phyloP scores from a whole-genome alignment of 176 grass and related monocot genomes.

The Oryza longistaminata region DNA sequence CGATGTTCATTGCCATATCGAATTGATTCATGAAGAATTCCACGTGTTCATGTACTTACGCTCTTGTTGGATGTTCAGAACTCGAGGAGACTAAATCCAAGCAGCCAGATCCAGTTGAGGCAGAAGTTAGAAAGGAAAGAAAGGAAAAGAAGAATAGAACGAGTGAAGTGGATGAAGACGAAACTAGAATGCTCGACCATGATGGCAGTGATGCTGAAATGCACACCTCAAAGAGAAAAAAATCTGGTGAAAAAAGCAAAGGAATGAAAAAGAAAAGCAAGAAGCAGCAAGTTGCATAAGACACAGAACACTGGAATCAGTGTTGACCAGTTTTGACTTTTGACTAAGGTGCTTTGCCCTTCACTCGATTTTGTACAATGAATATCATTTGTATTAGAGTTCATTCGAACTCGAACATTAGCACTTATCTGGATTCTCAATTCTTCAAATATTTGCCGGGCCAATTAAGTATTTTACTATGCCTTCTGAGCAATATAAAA shows the following conservation, averaged over 20 bases:
- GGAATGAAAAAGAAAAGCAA: constrained; percentile 56
- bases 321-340: constrained; percentile 4
- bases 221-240: constrained; percentile 55
- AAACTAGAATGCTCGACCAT: constrained; percentile 30
- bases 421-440: background rate
- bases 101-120: constrained; percentile 17
- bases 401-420: background rate
- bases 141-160: constrained; percentile 41
- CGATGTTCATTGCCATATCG: background rate
- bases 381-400: background rate
- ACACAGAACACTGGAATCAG: constrained; percentile 4
- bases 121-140: constrained; percentile 37
- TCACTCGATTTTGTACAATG: constrained; percentile 30
- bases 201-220: constrained; percentile 40
- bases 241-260: constrained; percentile 52
- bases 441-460: constrained; percentile 2
- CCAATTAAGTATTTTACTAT: background rate
- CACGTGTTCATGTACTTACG: constrained; percentile 19
- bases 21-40: constrained; percentile 15
- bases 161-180: constrained; percentile 44
- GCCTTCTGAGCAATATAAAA: background rate
- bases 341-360: background rate
- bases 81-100: constrained; percentile 45
- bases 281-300: constrained; percentile 50
- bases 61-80: constrained; percentile 41